Evolutionary conservation across 208 protist species (phyloP).

Genomic region (Polymyxa betae): DNA sequence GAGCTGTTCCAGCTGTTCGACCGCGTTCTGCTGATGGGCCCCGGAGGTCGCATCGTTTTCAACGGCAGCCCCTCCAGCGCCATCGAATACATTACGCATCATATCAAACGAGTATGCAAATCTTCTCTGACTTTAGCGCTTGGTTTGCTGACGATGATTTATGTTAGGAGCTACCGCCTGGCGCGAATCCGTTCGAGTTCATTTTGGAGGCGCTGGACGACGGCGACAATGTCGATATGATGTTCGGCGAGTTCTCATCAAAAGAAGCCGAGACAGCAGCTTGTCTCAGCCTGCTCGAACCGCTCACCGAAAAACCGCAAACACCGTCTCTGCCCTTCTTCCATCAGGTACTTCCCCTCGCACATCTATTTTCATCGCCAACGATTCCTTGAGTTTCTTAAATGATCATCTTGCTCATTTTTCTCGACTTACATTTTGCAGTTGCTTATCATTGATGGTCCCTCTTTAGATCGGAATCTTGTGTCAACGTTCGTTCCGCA

Average conservation of each 20-base stretch:
- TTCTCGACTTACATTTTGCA: no score
- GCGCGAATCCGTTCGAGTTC: slow-evolving; percentile 32
- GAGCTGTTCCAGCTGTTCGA: neutral
- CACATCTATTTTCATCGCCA: neutral
- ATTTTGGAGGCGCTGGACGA: slow-evolving; percentile 29
- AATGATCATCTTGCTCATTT: no score
- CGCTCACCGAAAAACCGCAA: neutral
- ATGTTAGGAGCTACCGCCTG: no score
- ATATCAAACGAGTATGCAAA: neutral
- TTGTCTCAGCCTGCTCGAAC: neutral
- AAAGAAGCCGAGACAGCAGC: neutral
- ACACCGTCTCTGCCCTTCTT: neutral
- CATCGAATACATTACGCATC: neutral
- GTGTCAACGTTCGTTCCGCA: slow-evolving; percentile 31
- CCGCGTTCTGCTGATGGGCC: neutral
- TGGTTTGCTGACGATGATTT: no score
- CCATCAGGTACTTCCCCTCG: neutral
- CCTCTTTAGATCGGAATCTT: neutral
- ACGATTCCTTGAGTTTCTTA: no score
- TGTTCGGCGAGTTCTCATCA: neutral
- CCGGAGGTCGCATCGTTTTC: neutral
- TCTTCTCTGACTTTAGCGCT: no score
- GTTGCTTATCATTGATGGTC: neutral
- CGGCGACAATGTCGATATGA: neutral
- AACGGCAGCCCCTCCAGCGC: neutral